Conservation (phyloP, 2,329 filamentous ascomycete species). For the Talaromyces pinophilus region DNA sequence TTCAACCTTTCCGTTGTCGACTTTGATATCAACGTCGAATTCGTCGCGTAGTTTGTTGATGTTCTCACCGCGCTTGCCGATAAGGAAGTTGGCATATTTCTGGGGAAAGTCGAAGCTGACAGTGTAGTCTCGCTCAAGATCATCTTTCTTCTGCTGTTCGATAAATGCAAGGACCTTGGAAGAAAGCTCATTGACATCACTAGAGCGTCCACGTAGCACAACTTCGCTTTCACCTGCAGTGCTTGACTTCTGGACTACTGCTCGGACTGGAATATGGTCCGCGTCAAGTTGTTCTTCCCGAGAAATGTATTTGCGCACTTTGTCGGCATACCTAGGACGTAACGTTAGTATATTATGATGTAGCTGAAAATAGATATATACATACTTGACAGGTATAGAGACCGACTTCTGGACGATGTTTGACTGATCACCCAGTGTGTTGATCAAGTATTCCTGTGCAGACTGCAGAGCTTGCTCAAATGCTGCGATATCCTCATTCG, state of each 20-base stretch:
- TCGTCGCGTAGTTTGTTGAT: slow-evolving; percentile 69
- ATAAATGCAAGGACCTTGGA: slow-evolving; percentile 77
- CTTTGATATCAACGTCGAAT: slow-evolving; percentile 76
- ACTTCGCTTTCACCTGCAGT: slow-evolving; percentile 54
- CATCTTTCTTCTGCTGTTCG: slow-evolving; percentile 84
- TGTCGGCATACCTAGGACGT: slow-evolving; percentile 57
- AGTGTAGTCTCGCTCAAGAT: slow-evolving; percentile 88
- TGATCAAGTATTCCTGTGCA: slow-evolving; percentile 59
- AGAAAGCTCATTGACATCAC: slow-evolving; percentile 69
- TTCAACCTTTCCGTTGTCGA: slow-evolving; percentile 91
- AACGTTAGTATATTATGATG: background rate
- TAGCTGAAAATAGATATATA: slow-evolving; percentile 10
- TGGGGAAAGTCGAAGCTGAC: slow-evolving; percentile 90
- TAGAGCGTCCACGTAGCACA: slow-evolving; percentile 74
- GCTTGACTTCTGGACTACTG: slow-evolving; percentile 51
- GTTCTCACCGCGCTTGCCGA: slow-evolving; percentile 67
- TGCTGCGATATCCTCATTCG: slow-evolving; percentile 54
- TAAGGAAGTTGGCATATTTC: slow-evolving; percentile 85
- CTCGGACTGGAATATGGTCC: slow-evolving; percentile 59
- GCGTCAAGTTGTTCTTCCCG: slow-evolving; percentile 57
- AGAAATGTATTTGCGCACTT: slow-evolving; percentile 61
- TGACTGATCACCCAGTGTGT: slow-evolving; percentile 56
- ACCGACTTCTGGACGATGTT: slow-evolving; percentile 57
- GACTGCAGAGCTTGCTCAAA: slow-evolving; percentile 61
- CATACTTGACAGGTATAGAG: slow-evolving; percentile 56